Conservation (phyloP, 108 stramenopile genomes). For the Cyclotella distinguenda region DNA sequence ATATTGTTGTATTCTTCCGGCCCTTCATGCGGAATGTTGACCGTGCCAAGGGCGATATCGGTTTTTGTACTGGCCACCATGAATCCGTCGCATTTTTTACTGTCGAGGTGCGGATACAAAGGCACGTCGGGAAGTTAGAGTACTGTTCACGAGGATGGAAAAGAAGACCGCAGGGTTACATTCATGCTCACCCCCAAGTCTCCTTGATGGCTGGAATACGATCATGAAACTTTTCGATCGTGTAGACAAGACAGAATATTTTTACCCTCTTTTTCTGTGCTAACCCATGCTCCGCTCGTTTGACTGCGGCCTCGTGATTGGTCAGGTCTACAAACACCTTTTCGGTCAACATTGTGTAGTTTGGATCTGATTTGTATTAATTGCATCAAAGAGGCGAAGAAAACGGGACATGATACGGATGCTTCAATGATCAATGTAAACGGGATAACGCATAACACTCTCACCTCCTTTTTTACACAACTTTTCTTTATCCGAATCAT, state of each 20-base stretch:
- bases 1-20: conserved; percentile 96
- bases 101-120: too few species aligned
- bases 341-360: conserved; percentile 60
- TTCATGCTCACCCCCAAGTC: conserved; percentile 78
- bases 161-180: too few species aligned
- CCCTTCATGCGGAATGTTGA: conserved; percentile 92
- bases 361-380: conserved; percentile 45
- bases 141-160: too few species aligned
- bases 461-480: conserved; percentile 50
- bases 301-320: conserved; percentile 50
- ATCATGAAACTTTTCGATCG: conserved; percentile 65
- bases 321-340: conserved; percentile 54
- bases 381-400: too few species aligned
- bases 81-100: conserved; percentile 95
- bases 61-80: conserved; percentile 90
- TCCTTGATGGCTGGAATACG: conserved; percentile 63
- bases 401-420: too few species aligned
- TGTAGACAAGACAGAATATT: conserved; percentile 83
- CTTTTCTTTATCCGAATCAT: conserved; percentile 27
- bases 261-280: conserved; percentile 63
- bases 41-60: conserved; percentile 69
- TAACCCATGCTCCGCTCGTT: conserved; percentile 37
- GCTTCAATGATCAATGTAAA: too few species aligned
- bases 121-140: too few species aligned
- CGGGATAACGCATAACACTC: neutral